phyloP scores from a whole-genome alignment of 2,329 filamentous ascomycete species.

The Byssochlamys sp. region DNA sequence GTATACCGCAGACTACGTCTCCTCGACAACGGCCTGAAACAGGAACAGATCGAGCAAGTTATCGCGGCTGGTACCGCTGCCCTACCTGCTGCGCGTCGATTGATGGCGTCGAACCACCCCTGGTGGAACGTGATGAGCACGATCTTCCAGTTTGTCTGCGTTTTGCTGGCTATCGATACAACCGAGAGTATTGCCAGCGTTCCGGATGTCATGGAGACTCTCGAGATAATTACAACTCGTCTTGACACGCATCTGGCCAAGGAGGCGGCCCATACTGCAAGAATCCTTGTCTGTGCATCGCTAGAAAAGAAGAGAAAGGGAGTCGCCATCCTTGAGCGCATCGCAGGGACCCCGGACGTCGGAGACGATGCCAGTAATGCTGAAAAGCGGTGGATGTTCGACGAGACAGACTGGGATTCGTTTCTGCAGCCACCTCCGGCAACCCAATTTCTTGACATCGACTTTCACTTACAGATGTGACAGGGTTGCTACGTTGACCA shows the following conservation, averaged over 20 bases:
- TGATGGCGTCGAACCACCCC: conserved; percentile 26
- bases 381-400: not conserved
- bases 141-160: conserved; percentile 36
- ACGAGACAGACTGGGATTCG: not conserved
- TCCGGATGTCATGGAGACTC: conserved; percentile 25
- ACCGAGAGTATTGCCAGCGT: conserved; percentile 26
- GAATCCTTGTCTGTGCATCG: conserved; percentile 14
- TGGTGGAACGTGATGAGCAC: conserved; percentile 38
- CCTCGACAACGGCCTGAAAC: conserved; percentile 27
- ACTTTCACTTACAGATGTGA: not conserved
- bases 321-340: conserved; percentile 10
- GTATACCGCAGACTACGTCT: conserved; percentile 35
- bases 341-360: not conserved
- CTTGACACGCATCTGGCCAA: conserved; percentile 22
- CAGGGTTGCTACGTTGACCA: no score
- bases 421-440: not conserved
- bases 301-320: conserved; percentile 17
- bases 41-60: conserved; percentile 27
- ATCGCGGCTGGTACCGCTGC: conserved; percentile 25
- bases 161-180: conserved; percentile 33
- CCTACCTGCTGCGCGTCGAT: conserved; percentile 23
- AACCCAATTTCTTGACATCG: not conserved
- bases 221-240: conserved; percentile 28
- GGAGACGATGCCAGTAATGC: not conserved
- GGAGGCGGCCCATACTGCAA: conserved; percentile 23